Evolutionary conservation across 495 filamentous ascomycete genomes (phyloP).

Genomic region (Aspergillus wentii): DNA sequence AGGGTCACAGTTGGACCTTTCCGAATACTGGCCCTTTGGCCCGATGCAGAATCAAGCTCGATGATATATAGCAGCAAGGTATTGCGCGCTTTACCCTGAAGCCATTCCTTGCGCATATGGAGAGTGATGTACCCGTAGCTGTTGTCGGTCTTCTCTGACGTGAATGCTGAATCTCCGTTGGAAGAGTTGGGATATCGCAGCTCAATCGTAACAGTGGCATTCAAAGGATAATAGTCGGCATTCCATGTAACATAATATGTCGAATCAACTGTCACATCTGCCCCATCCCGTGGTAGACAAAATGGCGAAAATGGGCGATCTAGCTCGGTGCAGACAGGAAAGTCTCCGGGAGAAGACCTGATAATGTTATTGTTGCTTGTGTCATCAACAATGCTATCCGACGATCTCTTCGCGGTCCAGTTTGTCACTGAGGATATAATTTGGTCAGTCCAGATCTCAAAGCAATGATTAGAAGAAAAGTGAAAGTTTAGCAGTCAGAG

Average conservation of each 20-base stretch:
- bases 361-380: too few species aligned
- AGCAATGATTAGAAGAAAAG: too few species aligned
- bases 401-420: too few species aligned
- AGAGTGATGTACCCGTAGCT: conserved; percentile 31
- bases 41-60: conserved; percentile 20
- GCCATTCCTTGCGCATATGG: conserved; percentile 28
- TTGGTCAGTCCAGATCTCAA: too few species aligned
- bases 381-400: too few species aligned
- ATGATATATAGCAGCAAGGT: conserved; percentile 26
- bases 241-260: conserved; percentile 45
- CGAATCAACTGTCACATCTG: conserved; percentile 29
- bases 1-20: conserved; percentile 23
- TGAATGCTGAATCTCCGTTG: conserved; percentile 28
- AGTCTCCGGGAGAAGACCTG: conserved; percentile 56
- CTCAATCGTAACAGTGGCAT: conserved; percentile 35
- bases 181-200: conserved; percentile 25
- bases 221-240: conserved; percentile 30
- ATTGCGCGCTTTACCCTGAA: conserved; percentile 24
- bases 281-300: conserved; percentile 32
- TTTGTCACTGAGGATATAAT: too few species aligned
- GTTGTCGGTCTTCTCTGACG: conserved; percentile 31
- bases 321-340: conserved; percentile 26
- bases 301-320: conserved; percentile 24
- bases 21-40: conserved; percentile 16
- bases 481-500: too few species aligned